These are phyloP conservation scores for Jasminum sambac DNA, from an alignment of 257 asterid species.

Conservation along the genomic window DNA sequence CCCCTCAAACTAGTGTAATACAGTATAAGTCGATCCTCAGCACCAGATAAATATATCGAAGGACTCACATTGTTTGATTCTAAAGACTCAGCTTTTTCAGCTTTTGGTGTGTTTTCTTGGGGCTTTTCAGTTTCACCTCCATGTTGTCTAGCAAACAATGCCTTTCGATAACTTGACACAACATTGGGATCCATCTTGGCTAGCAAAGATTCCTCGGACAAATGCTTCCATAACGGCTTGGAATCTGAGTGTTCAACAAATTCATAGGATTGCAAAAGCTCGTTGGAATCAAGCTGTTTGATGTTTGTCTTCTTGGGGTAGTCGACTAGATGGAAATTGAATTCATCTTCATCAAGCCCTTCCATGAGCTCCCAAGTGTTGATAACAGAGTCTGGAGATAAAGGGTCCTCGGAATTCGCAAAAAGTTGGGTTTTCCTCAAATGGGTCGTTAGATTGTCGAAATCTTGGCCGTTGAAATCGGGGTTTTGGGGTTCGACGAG, in stretches of 20 bases:
- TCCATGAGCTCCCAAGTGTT: conserved; percentile 62
- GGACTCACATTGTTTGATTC: background rate
- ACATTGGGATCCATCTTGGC: conserved; percentile 44
- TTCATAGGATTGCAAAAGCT: conserved; percentile 39
- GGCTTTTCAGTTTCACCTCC: conserved; percentile 19
- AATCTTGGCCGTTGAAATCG: conserved; percentile 11
- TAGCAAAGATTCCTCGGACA: conserved; percentile 44
- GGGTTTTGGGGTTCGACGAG: conserved; percentile 19
- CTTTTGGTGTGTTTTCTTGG: conserved; percentile 11
- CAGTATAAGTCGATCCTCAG: conserved; percentile 32
- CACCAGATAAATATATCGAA: conserved; percentile 17
- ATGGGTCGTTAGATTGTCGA: conserved; percentile 5
- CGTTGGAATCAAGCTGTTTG: conserved; percentile 28
- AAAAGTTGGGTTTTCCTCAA: conserved; percentile 4
- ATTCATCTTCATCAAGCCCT: conserved; percentile 43
- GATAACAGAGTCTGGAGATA: conserved; percentile 44
- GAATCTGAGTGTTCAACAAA: conserved; percentile 45
- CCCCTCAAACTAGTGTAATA: conserved; percentile 53
- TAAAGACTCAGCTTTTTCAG: background rate
- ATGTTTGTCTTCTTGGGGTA: conserved; percentile 23
- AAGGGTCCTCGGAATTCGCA: conserved; percentile 33
- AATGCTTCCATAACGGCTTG: conserved; percentile 53
- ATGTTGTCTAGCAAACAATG: conserved; percentile 28
- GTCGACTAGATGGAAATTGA: conserved; percentile 22
- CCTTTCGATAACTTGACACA: conserved; percentile 35